These are phyloP conservation scores for Bremia lactucae DNA, from an alignment of 352 stramenopile species.

Conservation along the genomic window DNA sequence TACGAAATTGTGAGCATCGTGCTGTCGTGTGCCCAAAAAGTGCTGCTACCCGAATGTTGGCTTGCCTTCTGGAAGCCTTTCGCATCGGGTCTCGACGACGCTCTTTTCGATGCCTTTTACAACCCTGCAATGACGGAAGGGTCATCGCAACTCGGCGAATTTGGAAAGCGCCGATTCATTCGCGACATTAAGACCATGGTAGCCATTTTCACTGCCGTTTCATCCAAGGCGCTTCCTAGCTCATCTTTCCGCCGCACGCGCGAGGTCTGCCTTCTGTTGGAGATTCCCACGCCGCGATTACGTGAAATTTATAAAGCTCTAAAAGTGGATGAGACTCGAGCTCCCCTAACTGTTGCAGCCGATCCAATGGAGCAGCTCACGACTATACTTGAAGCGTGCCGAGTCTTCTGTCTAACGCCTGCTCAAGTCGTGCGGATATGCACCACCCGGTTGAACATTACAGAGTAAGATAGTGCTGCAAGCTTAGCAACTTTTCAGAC, in stretches of 20 bases:
- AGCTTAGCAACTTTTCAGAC: too few relatives aligned
- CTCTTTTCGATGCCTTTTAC: conserved; percentile 28
- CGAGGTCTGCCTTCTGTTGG: conserved; percentile 34
- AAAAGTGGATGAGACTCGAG: conserved; percentile 15
- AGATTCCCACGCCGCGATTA: conserved; percentile 29
- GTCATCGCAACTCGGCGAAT: conserved; percentile 9
- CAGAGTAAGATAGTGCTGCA: too few relatives aligned
- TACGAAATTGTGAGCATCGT: conserved; percentile 23
- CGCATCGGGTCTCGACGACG: conserved; percentile 24
- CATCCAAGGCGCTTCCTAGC: conserved; percentile 16
- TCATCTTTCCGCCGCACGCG: conserved; percentile 37
- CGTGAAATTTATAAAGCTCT: conserved; percentile 38
- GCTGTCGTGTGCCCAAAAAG: conserved; percentile 12
- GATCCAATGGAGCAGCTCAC: conserved; percentile 43
- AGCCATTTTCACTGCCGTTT: conserved; percentile 24
- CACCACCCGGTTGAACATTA: conserved; percentile 14
- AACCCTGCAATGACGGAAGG: conserved; percentile 3
- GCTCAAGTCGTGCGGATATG: conserved; percentile 33
- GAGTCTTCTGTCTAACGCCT: conserved; percentile 35
- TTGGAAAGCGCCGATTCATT: conserved; percentile 27
- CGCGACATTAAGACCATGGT: conserved; percentile 27
- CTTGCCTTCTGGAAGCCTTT: conserved; percentile 25
- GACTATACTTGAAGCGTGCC: conserved; percentile 60
- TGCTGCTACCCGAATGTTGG: conserved; percentile 20
- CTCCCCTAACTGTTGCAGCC: neutral